Conservation (phyloP, 2,329 filamentous ascomycete genomes). For the Teratosphaeria zuluensis region DNA sequence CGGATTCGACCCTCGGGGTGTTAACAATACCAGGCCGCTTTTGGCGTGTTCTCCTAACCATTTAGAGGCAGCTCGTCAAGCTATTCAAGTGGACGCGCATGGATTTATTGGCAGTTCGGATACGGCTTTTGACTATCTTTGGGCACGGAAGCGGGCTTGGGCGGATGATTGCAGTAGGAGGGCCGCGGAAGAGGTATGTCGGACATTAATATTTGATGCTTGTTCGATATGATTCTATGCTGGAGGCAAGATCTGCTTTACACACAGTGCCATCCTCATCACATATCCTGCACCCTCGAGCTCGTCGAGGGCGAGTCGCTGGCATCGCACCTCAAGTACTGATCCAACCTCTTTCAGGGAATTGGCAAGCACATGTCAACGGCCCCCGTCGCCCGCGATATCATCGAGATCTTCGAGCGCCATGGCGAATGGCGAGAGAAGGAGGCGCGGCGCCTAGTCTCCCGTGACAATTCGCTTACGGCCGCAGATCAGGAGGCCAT, state of each 20-base stretch:
- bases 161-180: constrained; percentile 15
- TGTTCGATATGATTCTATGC: background rate
- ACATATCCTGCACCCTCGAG: background rate
- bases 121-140: constrained; percentile 28
- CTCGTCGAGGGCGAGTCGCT: background rate
- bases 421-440: constrained; percentile 25
- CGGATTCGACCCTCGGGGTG: constrained; percentile 34
- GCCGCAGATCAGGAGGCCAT: constrained; percentile 2
- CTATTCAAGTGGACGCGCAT: constrained; percentile 21
- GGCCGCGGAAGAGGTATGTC: constrained; percentile 3
- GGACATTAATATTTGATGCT: background rate
- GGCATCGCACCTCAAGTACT: background rate
- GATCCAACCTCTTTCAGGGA: background rate
- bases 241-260: background rate
- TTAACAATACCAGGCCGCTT: constrained; percentile 27
- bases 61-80: constrained; percentile 19
- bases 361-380: constrained; percentile 36
- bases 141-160: constrained; percentile 29
- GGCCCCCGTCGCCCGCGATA: constrained; percentile 37
- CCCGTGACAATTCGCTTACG: background rate
- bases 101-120: constrained; percentile 31
- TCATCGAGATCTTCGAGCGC: constrained; percentile 38
- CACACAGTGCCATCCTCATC: too few species aligned
- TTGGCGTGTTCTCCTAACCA: constrained; percentile 26
- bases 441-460: constrained; percentile 17